Conservation (phyloP, 768 basidiomycete species). For the Daedaleopsis sinensis region DNA sequence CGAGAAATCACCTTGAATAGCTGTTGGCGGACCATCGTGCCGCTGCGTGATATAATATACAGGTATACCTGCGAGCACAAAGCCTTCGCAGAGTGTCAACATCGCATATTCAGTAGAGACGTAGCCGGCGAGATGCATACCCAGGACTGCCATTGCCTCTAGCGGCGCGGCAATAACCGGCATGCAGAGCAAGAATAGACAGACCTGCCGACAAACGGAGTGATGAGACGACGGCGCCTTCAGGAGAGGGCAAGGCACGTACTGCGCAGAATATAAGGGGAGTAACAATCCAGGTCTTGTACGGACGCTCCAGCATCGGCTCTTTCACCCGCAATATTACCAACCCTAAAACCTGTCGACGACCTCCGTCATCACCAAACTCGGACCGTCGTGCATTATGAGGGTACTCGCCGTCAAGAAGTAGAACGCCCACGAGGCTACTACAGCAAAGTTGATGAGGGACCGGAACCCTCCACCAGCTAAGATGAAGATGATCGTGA, state of each 20-base stretch:
- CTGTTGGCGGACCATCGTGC: constrained; percentile 39
- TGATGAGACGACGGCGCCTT: not conserved
- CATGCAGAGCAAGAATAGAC: constrained; percentile 90
- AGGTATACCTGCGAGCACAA: constrained; percentile 78
- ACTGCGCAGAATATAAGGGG: constrained; percentile 90
- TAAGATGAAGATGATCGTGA: constrained; percentile 80
- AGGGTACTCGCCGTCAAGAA: constrained; percentile 68
- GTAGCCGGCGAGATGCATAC: constrained; percentile 44
- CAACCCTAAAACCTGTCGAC: constrained; percentile 78
- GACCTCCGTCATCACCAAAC: constrained; percentile 1
- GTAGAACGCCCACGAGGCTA: constrained; percentile 87
- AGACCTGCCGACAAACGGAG: constrained; percentile 55
- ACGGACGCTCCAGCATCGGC: constrained; percentile 87
- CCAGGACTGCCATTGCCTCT: constrained; percentile 84
- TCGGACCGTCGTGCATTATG: not conserved
- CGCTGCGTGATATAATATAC: constrained; percentile 80
- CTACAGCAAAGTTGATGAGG: constrained; percentile 87
- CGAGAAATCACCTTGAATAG: constrained; percentile 5
- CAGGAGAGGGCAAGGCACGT: constrained; percentile 31
- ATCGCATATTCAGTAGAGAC: constrained; percentile 6
- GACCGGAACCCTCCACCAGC: constrained; percentile 89
- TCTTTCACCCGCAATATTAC: constrained; percentile 90
- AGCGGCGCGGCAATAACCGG: constrained; percentile 91
- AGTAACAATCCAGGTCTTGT: constrained; percentile 89
- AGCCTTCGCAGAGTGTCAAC: constrained; percentile 48